Evolutionary conservation across 768 basidiomycete species (phyloP), one percentile per base, ranked within the genome.

Genomic region (Pisolithus tinctorius): DNA sequence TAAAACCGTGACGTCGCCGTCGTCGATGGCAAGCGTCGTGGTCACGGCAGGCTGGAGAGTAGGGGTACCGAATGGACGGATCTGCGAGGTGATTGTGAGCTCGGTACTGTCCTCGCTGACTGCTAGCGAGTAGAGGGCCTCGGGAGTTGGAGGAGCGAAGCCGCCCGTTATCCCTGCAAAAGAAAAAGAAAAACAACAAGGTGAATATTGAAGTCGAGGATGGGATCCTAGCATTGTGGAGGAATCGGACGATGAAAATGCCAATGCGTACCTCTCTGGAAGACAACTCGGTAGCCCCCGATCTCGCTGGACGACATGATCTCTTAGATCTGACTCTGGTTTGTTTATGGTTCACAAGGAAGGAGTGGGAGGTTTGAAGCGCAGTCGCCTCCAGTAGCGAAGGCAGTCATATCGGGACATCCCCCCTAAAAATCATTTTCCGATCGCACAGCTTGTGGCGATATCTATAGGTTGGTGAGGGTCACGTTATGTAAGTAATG

Each of bases 141-240:
- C 67, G 3, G 84, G 82, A 6, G 72, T 82, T 4, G 88, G 82
- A 0, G 86, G 83, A 11, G 79, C 80, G 60, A 91, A 86, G 39
- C 88, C 88, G 29, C 88, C 88, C 11, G 71, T 65, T 62, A 89
- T 90, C 53, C 88, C 88, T 90, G 60, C 6, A 51, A 31, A 36
- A n/a, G 30, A 9, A 42, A 31, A n/a, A n/a, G n/a, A n/a, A n/a
- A 42, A 31, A 52, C 45, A 51, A n/a, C n/a, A n/a, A 47, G 27
- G 45, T 20, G 14, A 25, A 40, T 40, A 6, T 23, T 27, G 4
- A n/a, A 8, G 16, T 30, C 26, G 38, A 42, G 20, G 51, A 36
- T 23, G 13, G 25, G 30, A 31, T 31, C 30, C 7, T 31, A 31
- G 10, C 8, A 9, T 6, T 31, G 5, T 14, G 4, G 34, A 34